Evolutionary conservation across 177 flowering plant genomes (phyloP), one percentile per base, ranked within the genome.

Genomic region (Telopea speciosissima): DNA sequence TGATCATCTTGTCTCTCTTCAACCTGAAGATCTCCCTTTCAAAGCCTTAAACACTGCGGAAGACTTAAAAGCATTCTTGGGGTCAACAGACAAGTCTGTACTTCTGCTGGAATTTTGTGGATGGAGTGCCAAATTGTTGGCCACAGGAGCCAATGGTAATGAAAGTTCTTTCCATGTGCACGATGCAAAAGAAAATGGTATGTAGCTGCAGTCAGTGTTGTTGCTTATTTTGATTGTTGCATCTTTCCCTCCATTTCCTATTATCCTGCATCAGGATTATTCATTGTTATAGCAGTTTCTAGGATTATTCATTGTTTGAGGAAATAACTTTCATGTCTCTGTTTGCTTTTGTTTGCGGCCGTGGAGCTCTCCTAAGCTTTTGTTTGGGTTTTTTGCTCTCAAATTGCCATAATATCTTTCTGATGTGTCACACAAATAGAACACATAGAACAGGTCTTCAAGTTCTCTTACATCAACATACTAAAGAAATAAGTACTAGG

Each of bases 21-120:
- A 26, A 36, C 87, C 90, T 49, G 83, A 82, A 68, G 90, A 91
- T 59, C 74, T 86, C 40, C 99, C 97, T 5, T 73, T 95, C 22
- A 84, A 76, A 68, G 56, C 65, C 14, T 61, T 95, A 33, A 74
- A 69, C 13, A 81, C 85, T 19, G 75, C 66, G 0, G 84, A 84
- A 69, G 92, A 86, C 22, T 70, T 95, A 76, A 66, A 76, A 49
- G 26, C 67, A 49, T 92, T 92, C 65, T 58, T 84, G 56, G 83
- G 78, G 45, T 89, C 97, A 67, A 88, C 97, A 49, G 99, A 95
- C 73, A 88, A 82, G 74, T 89, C 94, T 63, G 71, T 95, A 23
- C 71, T 95, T 76, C 85, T 95, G 33, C 45, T 86, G 11, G 99
- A 95, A 68, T 85, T 87, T 78, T 95, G 99, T 82, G 99, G 97